A percentile compares a stretch with the other conserved stretches of the same genome.
These are phyloP conservation scores for Acidiella bohemica DNA, from an alignment of 495 filamentous ascomycete genomes.

Conservation along the genomic window DNA sequence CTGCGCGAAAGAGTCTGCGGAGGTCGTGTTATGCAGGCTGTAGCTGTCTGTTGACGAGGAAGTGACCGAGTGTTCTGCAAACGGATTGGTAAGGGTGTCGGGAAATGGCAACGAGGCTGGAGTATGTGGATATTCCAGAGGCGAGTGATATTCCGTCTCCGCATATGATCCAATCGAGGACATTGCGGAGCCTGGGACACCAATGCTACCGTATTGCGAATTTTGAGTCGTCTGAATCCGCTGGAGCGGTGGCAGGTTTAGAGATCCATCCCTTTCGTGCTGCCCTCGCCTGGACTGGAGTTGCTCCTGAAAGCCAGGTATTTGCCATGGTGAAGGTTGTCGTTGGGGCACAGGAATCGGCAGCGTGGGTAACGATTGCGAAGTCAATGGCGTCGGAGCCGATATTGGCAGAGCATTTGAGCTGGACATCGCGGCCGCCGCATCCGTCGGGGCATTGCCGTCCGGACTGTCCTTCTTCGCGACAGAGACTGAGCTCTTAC, in stretches of 20 bases:
- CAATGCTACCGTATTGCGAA: slow-evolving; percentile 27
- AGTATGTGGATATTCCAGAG: slow-evolving; percentile 31
- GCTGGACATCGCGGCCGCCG: neutral
- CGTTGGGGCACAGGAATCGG: slow-evolving; percentile 26
- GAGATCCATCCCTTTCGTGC: neutral
- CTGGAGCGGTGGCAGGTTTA: slow-evolving; percentile 27
- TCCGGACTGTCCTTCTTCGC: slow-evolving; percentile 7
- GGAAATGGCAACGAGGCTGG: slow-evolving; percentile 16
- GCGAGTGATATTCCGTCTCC: slow-evolving; percentile 33
- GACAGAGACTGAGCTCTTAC: slow-evolving; percentile 13
- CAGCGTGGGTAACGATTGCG: slow-evolving; percentile 16
- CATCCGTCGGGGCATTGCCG: neutral
- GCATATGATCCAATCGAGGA: slow-evolving; percentile 34
- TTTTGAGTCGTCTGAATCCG: slow-evolving; percentile 30
- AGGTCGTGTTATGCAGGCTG: neutral
- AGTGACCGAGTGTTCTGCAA: slow-evolving; percentile 3
- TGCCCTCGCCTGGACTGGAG: slow-evolving; percentile 9
- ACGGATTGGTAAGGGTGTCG: slow-evolving; percentile 1
- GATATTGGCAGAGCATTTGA: no score
- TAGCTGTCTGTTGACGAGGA: neutral
- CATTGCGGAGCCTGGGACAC: slow-evolving; percentile 31
- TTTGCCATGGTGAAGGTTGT: slow-evolving; percentile 16
- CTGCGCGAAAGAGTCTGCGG: slow-evolving; percentile 1
- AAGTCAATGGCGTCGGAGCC: neutral
- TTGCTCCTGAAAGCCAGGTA: slow-evolving; percentile 26